These are phyloP conservation scores for Auriscalpium vulgare DNA, from an alignment of 768 basidiomycete genomes.

Conservation along the genomic window DNA sequence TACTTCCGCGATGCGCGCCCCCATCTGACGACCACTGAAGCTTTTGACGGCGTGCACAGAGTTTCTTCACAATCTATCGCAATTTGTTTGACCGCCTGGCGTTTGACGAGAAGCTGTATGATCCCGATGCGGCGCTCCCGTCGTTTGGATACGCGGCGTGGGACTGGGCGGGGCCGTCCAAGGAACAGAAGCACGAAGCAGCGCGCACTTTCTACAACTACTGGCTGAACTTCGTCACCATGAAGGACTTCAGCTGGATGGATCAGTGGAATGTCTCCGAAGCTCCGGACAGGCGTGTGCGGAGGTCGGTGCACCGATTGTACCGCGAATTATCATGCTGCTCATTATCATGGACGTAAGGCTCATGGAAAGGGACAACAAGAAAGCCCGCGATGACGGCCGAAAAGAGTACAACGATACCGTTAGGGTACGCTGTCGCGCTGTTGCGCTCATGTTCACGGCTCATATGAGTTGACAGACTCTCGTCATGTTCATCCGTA, in stretches of 20 bases:
- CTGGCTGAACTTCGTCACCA: conserved; percentile 82
- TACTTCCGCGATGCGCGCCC: conserved; percentile 2
- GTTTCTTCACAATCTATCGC: conserved; percentile 85
- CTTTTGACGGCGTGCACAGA: conserved; percentile 33
- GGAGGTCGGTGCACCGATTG: conserved; percentile 42
- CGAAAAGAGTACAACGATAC: conserved; percentile 90
- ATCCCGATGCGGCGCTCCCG: conserved; percentile 44
- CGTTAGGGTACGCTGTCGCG: conserved; percentile 53
- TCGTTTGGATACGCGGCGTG: conserved; percentile 77
- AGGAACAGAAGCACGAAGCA: conserved; percentile 37
- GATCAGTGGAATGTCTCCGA: conserved; percentile 79
- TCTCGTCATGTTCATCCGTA: conserved; percentile 66
- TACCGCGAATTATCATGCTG: not conserved
- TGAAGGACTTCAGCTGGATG: conserved; percentile 84
- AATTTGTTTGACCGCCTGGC: conserved; percentile 80
- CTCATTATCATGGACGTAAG: conserved; percentile 29
- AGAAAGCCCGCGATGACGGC: conserved; percentile 81
- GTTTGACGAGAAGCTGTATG: conserved; percentile 63
- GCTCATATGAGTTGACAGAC: conserved; percentile 35
- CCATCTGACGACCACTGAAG: not conserved
- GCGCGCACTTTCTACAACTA: conserved; percentile 73
- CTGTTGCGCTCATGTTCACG: not conserved
- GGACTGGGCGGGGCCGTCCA: conserved; percentile 50
- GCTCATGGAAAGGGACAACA: conserved; percentile 94
- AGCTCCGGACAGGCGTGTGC: conserved; percentile 78